Evolutionary conservation across 495 filamentous ascomycete genomes (phyloP), one percentile per base, ranked within the genome.

Genomic region (Emericellopsis terricola): DNA sequence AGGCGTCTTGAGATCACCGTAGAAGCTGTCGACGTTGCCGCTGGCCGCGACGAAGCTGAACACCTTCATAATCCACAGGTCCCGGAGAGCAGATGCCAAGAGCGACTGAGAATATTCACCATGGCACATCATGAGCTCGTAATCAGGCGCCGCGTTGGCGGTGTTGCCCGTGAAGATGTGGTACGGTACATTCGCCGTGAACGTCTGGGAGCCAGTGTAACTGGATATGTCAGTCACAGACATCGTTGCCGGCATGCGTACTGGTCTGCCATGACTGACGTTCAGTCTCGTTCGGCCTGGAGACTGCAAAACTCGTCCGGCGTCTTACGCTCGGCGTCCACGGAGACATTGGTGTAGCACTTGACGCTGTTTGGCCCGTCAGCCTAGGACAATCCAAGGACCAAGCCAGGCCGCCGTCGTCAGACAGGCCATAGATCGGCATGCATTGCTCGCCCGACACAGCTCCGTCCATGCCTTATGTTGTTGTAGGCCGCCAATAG

Each of bases 121-220:
- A 15, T 78, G 62, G 75, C 76, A 81, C 43, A 81, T 58, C 76
- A 81, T 81, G 48, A 81, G 60, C 50, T 81, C 76, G 48, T 75
- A 77, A 43, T 70, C 57, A 19, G 57, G 49, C 23, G 45, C 45
- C 15, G 59, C 60, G 33, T 45, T 45, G 8, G 64, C 43, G 14
- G 56, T 58, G 15, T 62, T 55, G 13, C 57, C 56, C 27, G 65
- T 60, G 55, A 76, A 81, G 38, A 78, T 52, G 45, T 79, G 74
- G 47, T 78, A 79, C 15, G 72, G 53, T 15, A 79, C 73, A 43
- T 79, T 26, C 11, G 23, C 58, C 15, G 69, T 68, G n/a, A 73
- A 62, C 27, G 73, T 50, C 34, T 45, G 41, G 29, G 46, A 60
- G 23, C 64, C 69, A 1, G 63, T 59, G 52, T 76, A 75, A 39